A percentile compares a stretch with the other conserved stretches of the same genome.
Conservation (phyloP, 2,329 filamentous ascomycete genomes). For the Cercospora berteroae region DNA sequence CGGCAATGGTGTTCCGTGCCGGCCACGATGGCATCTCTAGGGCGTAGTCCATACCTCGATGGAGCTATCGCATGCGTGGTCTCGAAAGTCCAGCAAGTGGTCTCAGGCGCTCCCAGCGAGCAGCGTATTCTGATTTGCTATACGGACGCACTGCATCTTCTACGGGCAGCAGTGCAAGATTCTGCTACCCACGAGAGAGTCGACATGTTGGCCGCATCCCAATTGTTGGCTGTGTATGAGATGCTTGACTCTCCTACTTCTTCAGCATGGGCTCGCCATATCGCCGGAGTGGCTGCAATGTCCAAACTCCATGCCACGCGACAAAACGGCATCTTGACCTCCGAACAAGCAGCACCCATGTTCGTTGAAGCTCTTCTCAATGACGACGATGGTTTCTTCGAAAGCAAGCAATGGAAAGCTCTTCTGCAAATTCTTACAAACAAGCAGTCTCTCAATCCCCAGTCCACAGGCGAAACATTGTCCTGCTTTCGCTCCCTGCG, state of each 20-base stretch:
- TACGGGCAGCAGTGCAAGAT: constrained; percentile 14
- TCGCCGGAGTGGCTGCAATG: constrained; percentile 19
- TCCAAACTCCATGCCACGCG: constrained; percentile 9
- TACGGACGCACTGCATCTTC: constrained; percentile 14
- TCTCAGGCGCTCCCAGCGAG: constrained; percentile 11
- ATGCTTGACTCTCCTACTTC: constrained; percentile 18
- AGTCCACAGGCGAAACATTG: constrained; percentile 11
- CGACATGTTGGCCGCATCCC: constrained; percentile 20
- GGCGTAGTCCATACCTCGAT: constrained; percentile 17
- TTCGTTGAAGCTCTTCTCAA: constrained; percentile 20
- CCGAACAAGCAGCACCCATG: constrained; percentile 17
- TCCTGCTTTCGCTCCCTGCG: constrained; percentile 16
- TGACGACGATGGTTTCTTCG: constrained; percentile 16
- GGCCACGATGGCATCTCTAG: constrained; percentile 4
- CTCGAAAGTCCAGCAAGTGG: constrained; percentile 18
- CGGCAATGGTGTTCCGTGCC: constrained; percentile 20
- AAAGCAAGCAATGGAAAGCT: constrained; percentile 17
- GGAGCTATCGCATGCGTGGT: constrained; percentile 19
- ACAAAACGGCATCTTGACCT: not conserved
- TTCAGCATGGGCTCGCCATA: constrained; percentile 14
- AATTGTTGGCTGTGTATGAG: constrained; percentile 17
- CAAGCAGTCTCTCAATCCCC: constrained; percentile 10
- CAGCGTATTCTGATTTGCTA: constrained; percentile 15
- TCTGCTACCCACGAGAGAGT: constrained; percentile 11
- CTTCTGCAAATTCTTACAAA: constrained; percentile 11